Evolutionary conservation across 345 rosid genomes (phyloP).

Genomic region (Salix dunnii): DNA sequence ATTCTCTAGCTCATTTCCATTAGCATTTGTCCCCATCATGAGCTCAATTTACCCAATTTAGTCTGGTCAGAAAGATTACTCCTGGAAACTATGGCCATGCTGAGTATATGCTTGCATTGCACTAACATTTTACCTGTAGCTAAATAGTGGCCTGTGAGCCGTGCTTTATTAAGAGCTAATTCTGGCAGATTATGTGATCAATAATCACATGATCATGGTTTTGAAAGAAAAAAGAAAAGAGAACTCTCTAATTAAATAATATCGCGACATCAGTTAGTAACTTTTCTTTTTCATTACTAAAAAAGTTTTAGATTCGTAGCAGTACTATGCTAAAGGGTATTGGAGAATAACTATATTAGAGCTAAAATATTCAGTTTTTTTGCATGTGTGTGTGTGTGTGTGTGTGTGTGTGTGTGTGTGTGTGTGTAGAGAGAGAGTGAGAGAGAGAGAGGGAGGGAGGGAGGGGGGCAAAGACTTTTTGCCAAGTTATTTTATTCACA

Average conservation of each 20-base stretch:
- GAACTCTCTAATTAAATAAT: no score
- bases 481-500: neutral
- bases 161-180: neutral
- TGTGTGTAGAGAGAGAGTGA: no score
- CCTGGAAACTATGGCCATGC: neutral
- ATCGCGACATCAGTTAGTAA: neutral
- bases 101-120: neutral
- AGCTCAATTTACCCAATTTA: neutral
- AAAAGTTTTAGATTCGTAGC: neutral
- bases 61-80: neutral
- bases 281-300: no score
- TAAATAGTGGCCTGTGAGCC: neutral
- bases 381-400: no score
- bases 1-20: neutral
- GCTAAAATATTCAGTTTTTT: neutral
- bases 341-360: neutral
- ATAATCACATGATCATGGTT: no score
- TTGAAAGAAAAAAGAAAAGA: no score
- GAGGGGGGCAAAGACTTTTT: neutral
- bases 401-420: no score
- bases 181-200: neutral
- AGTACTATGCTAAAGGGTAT: neutral
- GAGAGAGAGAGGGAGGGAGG: no score
- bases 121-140: neutral
- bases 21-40: neutral